Conservation (phyloP, 2,329 filamentous ascomycete species). For the Aspergillus piperis region DNA sequence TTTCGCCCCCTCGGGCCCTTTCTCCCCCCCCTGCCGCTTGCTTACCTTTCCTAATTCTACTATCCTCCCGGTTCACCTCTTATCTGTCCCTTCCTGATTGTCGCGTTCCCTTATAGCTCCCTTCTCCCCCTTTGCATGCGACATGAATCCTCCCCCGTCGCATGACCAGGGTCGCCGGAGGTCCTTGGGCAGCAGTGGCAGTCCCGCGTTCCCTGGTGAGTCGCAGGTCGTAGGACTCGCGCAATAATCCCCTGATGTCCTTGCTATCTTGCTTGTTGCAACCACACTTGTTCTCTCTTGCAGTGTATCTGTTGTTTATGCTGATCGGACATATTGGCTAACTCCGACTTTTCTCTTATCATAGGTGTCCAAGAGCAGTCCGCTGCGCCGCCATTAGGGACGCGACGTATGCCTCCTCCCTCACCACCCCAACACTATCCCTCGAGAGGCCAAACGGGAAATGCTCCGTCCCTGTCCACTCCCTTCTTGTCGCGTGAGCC, state of each 20-base stretch:
- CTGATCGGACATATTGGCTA: slow-evolving; percentile 11
- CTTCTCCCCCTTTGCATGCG: slow-evolving; percentile 24
- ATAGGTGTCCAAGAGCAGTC: slow-evolving; percentile 34
- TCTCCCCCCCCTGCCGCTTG: slow-evolving; percentile 11
- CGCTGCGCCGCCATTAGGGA: slow-evolving; percentile 38
- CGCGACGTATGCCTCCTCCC: slow-evolving; percentile 54
- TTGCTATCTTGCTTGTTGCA: background rate
- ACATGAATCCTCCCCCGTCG: slow-evolving; percentile 40
- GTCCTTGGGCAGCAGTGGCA: slow-evolving; percentile 40
- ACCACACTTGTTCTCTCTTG: background rate
- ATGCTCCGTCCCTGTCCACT: slow-evolving; percentile 41
- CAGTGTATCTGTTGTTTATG: background rate
- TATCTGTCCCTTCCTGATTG: slow-evolving; percentile 3
- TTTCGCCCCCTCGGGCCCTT: slow-evolving; percentile 4
- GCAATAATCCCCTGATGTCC: background rate
- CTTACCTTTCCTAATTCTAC: slow-evolving; percentile 3
- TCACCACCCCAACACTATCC: slow-evolving; percentile 52
- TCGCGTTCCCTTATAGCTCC: slow-evolving; percentile 5
- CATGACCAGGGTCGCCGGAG: slow-evolving; percentile 37
- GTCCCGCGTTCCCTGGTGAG: slow-evolving; percentile 42
- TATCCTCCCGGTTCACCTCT: background rate
- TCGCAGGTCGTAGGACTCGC: slow-evolving; percentile 19
- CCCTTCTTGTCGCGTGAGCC: slow-evolving; percentile 56
- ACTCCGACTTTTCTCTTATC: slow-evolving; percentile 7
- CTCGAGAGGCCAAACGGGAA: slow-evolving; percentile 43